Evolutionary conservation across 306 rosid species (phyloP), one percentile per base, ranked within the genome.

Genomic region (Pyrus pyrifolia): DNA sequence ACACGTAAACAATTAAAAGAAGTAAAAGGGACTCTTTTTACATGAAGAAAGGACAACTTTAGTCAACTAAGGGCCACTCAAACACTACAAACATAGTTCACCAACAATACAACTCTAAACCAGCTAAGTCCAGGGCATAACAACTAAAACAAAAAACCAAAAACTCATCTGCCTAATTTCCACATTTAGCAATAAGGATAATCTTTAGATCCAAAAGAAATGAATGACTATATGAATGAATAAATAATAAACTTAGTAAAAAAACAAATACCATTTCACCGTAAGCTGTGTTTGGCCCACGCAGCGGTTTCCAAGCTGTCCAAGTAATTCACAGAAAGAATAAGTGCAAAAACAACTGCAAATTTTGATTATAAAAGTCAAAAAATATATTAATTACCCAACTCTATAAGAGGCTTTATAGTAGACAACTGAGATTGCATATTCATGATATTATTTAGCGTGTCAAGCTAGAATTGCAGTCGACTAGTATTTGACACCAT

Each of bases 251-350:
- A 62, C 23, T 53, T 57, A 57, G 31, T 40, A 15, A 53, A 25
- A 40, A 71, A 70, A 44, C 65, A 38, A 33, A 46, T 84, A 84
- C 87, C 87, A 84, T 84, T 64, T 80, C 64, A 22, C 45, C 59
- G 27, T 13, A 62, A 78, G 75, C 5, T 62, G 19, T 21, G 42
- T 71, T 72, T 23, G 63, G 29, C 69, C 74, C 60, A n/a, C 72
- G 42, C 67, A 35, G 68, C 62, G 13, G 58, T 30, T 57, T 55
- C 42, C 72, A 77, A 80, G 60, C 87, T 84, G 82, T 72, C 63
- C 58, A 71, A 67, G 76, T 31, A 76, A 14, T 11, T 67, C 31
- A 81, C 33, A 18, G 25, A 55, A 67, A 19, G 29, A 63, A 64
- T 62, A 70, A 52, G 45, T 29, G 27, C 38, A 67, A 61, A 61